phyloP scores from a whole-genome alignment of 441 rosid species.

The Brassica balearica region DNA sequence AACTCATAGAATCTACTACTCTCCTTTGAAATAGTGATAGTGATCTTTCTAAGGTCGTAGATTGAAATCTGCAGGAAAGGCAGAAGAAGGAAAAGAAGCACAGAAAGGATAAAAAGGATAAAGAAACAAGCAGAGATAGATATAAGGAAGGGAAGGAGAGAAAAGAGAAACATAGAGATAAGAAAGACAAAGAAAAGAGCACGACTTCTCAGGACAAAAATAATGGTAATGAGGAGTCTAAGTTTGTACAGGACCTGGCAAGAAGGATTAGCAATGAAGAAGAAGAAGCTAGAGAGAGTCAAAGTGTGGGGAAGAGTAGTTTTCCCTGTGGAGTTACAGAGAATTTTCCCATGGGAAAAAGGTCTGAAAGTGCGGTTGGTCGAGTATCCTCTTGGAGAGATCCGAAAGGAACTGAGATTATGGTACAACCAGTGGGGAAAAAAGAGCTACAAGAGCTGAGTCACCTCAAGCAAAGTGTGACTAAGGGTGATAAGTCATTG shows the following conservation, averaged over 20 bases:
- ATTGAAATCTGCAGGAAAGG: not conserved
- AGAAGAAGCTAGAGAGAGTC: slow-evolving; percentile 54
- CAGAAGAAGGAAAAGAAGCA: not conserved
- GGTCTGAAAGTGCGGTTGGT: slow-evolving; percentile 39
- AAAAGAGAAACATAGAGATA: not conserved
- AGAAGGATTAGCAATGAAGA: slow-evolving; percentile 58
- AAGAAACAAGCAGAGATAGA: not conserved
- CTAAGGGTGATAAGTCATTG: slow-evolving; percentile 51
- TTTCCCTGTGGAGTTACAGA: slow-evolving; percentile 40
- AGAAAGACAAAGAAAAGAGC: not conserved
- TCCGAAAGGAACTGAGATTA: slow-evolving; percentile 49
- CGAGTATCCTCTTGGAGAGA: slow-evolving; percentile 40
- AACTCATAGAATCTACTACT: not conserved
- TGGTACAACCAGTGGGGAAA: slow-evolving; percentile 48
- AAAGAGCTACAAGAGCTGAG: slow-evolving; percentile 49
- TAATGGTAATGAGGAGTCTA: slow-evolving; percentile 46
- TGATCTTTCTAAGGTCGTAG: no score
- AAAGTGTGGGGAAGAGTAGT: slow-evolving; percentile 44
- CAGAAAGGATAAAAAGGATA: not conserved
- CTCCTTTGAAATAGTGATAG: not conserved
- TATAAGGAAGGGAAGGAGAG: not conserved
- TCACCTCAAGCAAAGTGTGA: slow-evolving; percentile 43
- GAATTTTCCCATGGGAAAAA: slow-evolving; percentile 38
- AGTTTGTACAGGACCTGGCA: slow-evolving; percentile 58
- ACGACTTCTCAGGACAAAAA: not conserved